Conservation (phyloP, 192 early-diverging fungal genomes). For the Coemansia sp. region DNA sequence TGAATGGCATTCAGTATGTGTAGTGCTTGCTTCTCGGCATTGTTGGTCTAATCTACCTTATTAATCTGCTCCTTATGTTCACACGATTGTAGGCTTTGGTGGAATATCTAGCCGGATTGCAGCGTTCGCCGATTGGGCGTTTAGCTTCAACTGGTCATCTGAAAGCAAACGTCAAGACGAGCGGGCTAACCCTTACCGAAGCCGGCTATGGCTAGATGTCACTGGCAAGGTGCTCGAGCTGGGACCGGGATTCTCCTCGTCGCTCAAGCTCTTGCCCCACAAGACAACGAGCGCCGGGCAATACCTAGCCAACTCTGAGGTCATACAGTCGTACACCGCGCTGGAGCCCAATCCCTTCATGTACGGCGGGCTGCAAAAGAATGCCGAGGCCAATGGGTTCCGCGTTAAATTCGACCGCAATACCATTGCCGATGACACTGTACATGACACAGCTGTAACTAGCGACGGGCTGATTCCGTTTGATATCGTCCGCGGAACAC, state of each 20-base stretch:
- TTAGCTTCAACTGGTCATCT: conserved; percentile 18
- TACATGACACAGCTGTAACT: neutral
- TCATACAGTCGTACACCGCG: conserved; percentile 29
- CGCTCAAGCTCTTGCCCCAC: conserved; percentile 33
- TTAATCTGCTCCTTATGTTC: no score
- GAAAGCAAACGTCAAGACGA: conserved; percentile 18
- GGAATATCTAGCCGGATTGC: neutral
- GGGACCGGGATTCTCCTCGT: conserved; percentile 28
- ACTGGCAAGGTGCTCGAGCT: conserved; percentile 41
- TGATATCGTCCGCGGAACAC: conserved; percentile 32
- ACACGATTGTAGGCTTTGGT: neutral
- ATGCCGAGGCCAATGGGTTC: conserved; percentile 38
- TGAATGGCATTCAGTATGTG: no score
- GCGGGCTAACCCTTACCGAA: conserved; percentile 26
- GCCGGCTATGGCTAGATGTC: conserved; percentile 24
- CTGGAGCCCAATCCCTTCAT: conserved; percentile 45
- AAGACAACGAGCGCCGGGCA: conserved; percentile 16
- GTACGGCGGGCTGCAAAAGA: conserved; percentile 26
- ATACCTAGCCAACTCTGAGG: conserved; percentile 10
- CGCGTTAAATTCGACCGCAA: conserved; percentile 17
- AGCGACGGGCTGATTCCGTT: conserved; percentile 19
- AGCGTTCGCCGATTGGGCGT: conserved; percentile 19
- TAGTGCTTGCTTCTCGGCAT: no score
- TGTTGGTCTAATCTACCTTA: neutral
- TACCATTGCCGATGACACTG: conserved; percentile 4